Evolutionary conservation across 1,284 basidiomycete genomes (phyloP).

Genomic region (Papiliotrema flavescens): DNA sequence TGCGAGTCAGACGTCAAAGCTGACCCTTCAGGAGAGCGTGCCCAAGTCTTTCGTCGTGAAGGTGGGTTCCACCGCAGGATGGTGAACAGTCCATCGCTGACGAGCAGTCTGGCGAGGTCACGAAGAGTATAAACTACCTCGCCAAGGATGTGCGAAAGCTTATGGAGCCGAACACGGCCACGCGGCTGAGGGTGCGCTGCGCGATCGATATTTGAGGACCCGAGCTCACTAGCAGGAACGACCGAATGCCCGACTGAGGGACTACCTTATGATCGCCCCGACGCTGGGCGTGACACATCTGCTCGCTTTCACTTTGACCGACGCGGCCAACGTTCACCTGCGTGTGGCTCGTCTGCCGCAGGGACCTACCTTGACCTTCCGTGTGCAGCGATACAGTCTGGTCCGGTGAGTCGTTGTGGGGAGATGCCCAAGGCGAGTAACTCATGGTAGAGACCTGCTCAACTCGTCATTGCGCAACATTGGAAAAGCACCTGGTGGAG

Average conservation of each 20-base stretch:
- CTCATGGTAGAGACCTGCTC: constrained; percentile 36
- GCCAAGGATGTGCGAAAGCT: constrained; percentile 89
- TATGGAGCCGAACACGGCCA: constrained; percentile 98
- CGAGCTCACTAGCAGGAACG: constrained; percentile 65
- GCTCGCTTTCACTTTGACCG: constrained; percentile 83
- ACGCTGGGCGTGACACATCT: constrained; percentile 89
- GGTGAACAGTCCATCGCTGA: neutral
- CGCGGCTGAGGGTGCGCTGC: constrained; percentile 67
- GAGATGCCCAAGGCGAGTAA: neutral
- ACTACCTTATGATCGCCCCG: constrained; percentile 90
- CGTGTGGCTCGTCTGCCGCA: constrained; percentile 84
- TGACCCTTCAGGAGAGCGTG: constrained; percentile 32
- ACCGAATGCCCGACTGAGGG: constrained; percentile 85
- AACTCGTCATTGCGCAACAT: constrained; percentile 44
- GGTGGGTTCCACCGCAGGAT: constrained; percentile 20
- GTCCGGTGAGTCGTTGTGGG: constrained; percentile 55
- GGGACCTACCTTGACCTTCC: constrained; percentile 91
- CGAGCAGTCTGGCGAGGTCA: constrained; percentile 73
- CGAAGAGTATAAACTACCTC: constrained; percentile 78
- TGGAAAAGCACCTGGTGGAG: constrained; percentile 45
- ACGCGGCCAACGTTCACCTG: constrained; percentile 71
- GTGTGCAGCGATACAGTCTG: constrained; percentile 87
- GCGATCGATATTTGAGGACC: neutral
- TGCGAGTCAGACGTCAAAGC: neutral
- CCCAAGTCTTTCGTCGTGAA: constrained; percentile 78